Base-by-base conservation (phyloP, 805 yeast genomes). In the Yarrowia bubula region DNA sequence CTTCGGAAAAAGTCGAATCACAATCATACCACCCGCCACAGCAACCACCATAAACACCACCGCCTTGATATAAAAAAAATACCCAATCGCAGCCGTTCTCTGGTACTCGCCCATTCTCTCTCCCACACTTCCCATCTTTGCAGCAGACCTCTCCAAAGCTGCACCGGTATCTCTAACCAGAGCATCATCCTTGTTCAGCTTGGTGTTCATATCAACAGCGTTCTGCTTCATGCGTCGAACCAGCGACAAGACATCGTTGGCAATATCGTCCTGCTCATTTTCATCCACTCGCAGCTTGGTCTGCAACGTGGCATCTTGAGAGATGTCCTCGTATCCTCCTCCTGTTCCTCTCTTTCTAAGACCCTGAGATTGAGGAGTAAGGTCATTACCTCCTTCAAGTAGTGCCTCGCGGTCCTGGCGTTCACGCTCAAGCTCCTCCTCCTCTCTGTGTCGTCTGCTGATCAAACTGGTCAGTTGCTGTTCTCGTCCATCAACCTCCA, bases 191-290 rank as follows among this genome's bases (percentile, higher is more conserved):
- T 69, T 64, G 31, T 72, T 72, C n/a, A 79, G 70, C 69, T 78
- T 77, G 71, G 80, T 66, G 70, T 72, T 68, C 78, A 83, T 77
- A 7, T 71, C 69, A 35, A 77, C 68, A 0, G 87, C 87, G 17
- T 84, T 81, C 31, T 74, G 71, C 67, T 81, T 83, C 68, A 85
- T 78, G 8, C 77, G 73, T 8, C 78, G 70, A 0, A 86, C 85
- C 74, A 85, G 78, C 17, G 76, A 79, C 3, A 80, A 71, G 57
- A 85, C 75, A 44, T 85, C 87, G 33, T 72, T 73, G 37, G 84
- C 71, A 14, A 85, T 74, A 42, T 81, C 81, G 41, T 81, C 81
- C 71, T 85, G 88, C 31, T 69, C 65, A 35, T 67, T 67, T 28
- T 70, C 69, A 62, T 74, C 71, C 11, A 74, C 66, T 13, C 71